Percentiles rank a stretch among this genome's conserved stretches.
These are phyloP conservation scores for Vitis hybrid DNA, from an alignment of 177 flowering plant genomes.

Conservation along the genomic window DNA sequence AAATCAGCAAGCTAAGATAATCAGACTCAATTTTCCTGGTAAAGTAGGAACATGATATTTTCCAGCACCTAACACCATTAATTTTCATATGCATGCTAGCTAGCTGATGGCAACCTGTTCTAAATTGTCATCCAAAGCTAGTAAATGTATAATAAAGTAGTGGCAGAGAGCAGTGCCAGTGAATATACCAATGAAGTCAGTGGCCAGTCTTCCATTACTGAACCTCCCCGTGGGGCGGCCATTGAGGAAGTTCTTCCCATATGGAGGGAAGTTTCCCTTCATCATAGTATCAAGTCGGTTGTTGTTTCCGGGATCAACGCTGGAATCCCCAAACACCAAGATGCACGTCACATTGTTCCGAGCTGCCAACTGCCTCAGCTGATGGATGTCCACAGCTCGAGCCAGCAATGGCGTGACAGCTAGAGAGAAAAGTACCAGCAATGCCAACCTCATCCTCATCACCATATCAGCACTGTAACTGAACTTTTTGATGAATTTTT, in stretches of 20 bases:
- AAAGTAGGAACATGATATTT: no score
- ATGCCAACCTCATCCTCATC: not conserved
- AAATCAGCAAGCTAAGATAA: no score
- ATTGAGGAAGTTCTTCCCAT: constrained; percentile 57
- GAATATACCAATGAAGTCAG: constrained; percentile 63
- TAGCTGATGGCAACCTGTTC: no score
- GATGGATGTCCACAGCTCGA: constrained; percentile 14
- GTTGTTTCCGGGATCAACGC: constrained; percentile 84
- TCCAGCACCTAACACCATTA: no score
- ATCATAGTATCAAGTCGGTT: constrained; percentile 37
- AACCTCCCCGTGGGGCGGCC: constrained; percentile 67
- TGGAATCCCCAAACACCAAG: constrained; percentile 75
- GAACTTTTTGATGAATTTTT: not conserved
- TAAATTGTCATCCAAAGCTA: not conserved
- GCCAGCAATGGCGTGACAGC: not conserved
- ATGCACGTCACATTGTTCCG: constrained; percentile 40
- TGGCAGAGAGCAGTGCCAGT: no score
- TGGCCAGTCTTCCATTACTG: constrained; percentile 60
- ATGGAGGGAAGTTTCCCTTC: constrained; percentile 67
- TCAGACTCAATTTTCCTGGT: no score
- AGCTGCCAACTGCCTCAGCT: constrained; percentile 32
- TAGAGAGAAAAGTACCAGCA: constrained; percentile 1
- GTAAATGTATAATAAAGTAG: no score
- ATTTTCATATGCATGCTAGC: no score
- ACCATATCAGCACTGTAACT: not conserved